phyloP scores from a whole-genome alignment of 2,329 filamentous ascomycete species.

The Penicillium sp. region DNA sequence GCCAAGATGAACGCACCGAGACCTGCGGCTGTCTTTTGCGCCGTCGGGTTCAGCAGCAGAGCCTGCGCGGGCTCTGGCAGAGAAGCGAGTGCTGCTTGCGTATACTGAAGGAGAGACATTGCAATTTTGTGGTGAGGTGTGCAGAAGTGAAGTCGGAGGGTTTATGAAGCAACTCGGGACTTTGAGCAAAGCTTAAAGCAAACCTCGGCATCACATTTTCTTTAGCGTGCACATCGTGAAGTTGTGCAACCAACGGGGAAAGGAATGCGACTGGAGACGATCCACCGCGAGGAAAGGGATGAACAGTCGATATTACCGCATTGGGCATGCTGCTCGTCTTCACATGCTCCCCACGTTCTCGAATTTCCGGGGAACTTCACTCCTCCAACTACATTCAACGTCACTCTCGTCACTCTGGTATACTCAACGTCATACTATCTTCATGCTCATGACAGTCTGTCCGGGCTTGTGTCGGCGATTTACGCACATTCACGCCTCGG shows the following conservation, averaged over 20 bases:
- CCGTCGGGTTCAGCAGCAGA: constrained; percentile 27
- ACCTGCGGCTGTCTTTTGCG: constrained; percentile 28
- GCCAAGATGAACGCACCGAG: constrained; percentile 27
- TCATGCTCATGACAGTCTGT: too few species aligned
- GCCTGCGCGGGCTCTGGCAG: constrained; percentile 32
- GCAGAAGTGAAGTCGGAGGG: not conserved
- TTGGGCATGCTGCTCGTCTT: not conserved
- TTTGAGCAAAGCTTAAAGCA: not conserved
- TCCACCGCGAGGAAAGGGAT: not conserved
- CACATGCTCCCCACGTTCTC: constrained; percentile 7
- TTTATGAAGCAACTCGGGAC: not conserved
- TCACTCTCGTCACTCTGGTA: too few species aligned
- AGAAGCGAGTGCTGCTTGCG: constrained; percentile 23
- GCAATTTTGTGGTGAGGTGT: not conserved
- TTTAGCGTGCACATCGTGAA: not conserved
- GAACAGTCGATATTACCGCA: not conserved
- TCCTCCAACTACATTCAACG: too few species aligned
- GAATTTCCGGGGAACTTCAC: not conserved
- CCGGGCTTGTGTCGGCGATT: too few species aligned
- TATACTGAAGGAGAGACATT: constrained; percentile 24
- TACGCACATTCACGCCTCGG: too few species aligned
- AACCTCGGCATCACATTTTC: constrained; percentile 3
- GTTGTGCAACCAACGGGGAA: constrained; percentile 1
- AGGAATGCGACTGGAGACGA: constrained; percentile 7
- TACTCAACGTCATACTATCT: too few species aligned